Evolutionary conservation across 2,329 filamentous ascomycete genomes (phyloP).

Genomic region (Xylaria sp.): DNA sequence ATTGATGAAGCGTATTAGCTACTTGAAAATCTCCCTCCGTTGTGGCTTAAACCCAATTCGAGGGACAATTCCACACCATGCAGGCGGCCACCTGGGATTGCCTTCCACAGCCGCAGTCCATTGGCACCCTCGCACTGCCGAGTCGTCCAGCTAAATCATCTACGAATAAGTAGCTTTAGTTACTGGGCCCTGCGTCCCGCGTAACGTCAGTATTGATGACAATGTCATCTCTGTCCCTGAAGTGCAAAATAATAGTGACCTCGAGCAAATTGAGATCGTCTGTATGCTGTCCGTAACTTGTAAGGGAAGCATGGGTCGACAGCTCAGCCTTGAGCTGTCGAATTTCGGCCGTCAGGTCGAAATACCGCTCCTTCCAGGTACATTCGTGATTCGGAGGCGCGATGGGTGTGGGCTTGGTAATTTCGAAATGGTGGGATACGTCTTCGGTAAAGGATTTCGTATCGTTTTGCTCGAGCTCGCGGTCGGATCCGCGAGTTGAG

Average conservation of each 20-base stretch:
- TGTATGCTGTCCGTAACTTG: conserved; percentile 22
- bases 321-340: conserved; percentile 50
- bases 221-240: conserved; percentile 56
- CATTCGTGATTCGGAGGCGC: conserved; percentile 49
- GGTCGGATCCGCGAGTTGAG: not conserved
- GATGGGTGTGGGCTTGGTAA: conserved; percentile 44
- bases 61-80: not conserved
- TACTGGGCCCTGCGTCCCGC: conserved; percentile 14
- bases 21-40: not conserved
- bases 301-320: conserved; percentile 30
- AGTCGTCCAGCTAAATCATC: not conserved
- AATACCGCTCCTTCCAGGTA: conserved; percentile 50
- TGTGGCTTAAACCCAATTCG: not conserved
- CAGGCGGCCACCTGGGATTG: not conserved
- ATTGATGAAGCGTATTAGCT: conserved; percentile 6
- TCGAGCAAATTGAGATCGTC: conserved; percentile 53
- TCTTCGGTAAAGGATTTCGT: conserved; percentile 1
- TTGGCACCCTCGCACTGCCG: not conserved
- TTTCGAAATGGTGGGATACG: conserved; percentile 32
- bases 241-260: conserved; percentile 57
- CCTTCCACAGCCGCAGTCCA: too few relatives aligned
- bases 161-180: not conserved
- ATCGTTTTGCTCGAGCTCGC: not conserved
- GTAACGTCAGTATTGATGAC: conserved; percentile 57
- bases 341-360: conserved; percentile 49